Evolutionary conservation across 306 rosid genomes (phyloP).

Genomic region (Mimosa bimucronata): DNA sequence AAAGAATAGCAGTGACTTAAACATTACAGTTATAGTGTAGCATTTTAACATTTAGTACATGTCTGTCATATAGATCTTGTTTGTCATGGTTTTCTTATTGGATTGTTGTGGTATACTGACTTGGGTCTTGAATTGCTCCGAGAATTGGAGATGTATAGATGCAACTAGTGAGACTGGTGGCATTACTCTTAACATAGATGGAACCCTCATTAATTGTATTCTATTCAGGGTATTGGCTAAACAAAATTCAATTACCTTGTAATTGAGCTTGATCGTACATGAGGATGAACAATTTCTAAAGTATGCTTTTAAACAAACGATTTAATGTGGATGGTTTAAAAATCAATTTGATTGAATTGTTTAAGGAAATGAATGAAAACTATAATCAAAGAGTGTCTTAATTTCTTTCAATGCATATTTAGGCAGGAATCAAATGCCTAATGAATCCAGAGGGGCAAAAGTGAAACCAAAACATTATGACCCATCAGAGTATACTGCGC

Average conservation of each 20-base stretch:
- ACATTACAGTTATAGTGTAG: slow-evolving; percentile 14
- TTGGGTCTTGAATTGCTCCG: background rate
- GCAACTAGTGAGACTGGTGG: background rate
- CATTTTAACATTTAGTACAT: background rate
- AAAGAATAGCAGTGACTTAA: slow-evolving; percentile 30
- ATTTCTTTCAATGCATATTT: background rate
- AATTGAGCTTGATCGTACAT: background rate
- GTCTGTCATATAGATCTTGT: slow-evolving; percentile 21
- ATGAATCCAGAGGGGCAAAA: background rate
- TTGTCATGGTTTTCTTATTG: background rate
- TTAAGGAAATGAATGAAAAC: too few species aligned
- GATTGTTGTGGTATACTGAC: background rate
- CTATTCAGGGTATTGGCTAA: background rate
- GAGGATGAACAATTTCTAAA: background rate
- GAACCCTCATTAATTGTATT: background rate
- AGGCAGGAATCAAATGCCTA: background rate
- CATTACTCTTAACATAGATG: background rate
- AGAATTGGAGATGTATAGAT: background rate
- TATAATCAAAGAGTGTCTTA: too few species aligned
- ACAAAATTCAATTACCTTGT: background rate
- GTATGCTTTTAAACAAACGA: background rate
- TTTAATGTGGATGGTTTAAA: too few species aligned
- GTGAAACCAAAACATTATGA: background rate
- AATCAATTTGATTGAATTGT: background rate
- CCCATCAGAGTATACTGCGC: background rate